Percentiles rank a stretch among this genome's conserved stretches.
Conservation (phyloP, 2,329 filamentous ascomycete genomes). For the Neofusicoccum umdonicola region DNA sequence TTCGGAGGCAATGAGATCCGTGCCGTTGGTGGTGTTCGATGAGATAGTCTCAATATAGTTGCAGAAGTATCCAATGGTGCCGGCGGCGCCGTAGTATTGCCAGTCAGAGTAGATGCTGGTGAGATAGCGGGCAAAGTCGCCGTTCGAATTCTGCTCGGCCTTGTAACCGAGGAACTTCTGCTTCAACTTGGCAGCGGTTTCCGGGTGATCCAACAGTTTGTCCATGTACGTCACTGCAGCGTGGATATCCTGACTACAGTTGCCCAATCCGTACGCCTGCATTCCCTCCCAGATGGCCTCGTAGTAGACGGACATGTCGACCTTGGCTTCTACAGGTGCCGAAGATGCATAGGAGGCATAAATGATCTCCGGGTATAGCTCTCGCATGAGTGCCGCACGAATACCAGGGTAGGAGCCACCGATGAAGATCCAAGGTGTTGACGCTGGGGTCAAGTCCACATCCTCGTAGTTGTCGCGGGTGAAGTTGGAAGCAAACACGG, state of each 20-base stretch:
- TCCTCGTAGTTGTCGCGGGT: conserved; percentile 32
- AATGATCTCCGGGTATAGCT: conserved; percentile 38
- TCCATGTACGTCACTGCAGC: conserved; percentile 52
- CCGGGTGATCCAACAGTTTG: conserved; percentile 34
- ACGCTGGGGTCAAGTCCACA: conserved; percentile 32
- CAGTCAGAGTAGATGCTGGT: conserved; percentile 41
- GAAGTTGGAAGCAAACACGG: conserved; percentile 41
- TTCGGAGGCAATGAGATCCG: conserved; percentile 29
- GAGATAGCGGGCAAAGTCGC: conserved; percentile 47
- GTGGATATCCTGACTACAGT: conserved; percentile 51
- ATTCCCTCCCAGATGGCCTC: conserved; percentile 50
- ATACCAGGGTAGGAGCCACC: conserved; percentile 38
- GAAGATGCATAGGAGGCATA: conserved; percentile 36
- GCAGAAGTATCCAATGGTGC: conserved; percentile 45
- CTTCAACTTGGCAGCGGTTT: conserved; percentile 37
- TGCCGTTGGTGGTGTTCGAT: conserved; percentile 29
- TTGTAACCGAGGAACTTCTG: conserved; percentile 48
- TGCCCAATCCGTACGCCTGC: conserved; percentile 39
- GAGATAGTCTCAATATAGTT: conserved; percentile 45
- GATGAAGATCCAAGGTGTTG: conserved; percentile 40
- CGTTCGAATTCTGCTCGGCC: conserved; percentile 46
- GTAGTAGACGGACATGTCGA: conserved; percentile 52
- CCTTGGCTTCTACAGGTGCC: conserved; percentile 43
- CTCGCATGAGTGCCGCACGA: conserved; percentile 39
- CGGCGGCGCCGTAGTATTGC: conserved; percentile 45